Base-by-base conservation (phyloP, 78 protist species). In the Guillardia theta region DNA sequence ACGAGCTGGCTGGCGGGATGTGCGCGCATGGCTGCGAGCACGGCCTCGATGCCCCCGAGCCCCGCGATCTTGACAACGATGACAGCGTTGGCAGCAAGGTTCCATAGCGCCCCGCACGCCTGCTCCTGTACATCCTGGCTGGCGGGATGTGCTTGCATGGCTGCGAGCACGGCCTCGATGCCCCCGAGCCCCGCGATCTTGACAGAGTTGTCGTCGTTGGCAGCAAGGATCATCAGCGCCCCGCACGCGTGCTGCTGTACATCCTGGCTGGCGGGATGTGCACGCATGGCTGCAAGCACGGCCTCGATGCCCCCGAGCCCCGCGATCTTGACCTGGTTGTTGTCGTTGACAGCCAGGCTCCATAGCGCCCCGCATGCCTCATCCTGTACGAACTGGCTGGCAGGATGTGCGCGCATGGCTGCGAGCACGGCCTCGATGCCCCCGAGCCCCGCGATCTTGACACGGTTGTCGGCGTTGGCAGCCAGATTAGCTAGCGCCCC, bases 201-300 rank as follows among this genome's bases (percentile, higher is more conserved):
- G 39, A 0, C 43, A 54, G 27, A 30, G 53, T 88, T 46, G 44
- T 24, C 93, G 5, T 15, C 44, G 44, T 8, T 3, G 41, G 21
- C 93, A 8, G 36, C 93, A 36, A 88, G 93, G 33, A 48, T 46
- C 27, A 58, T 30, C 6, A 30, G 39, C 70, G 70, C 39, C 70
- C 70, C 1, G 70, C 70, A 21, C 93, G 93, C 93, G 76, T 43
- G 53, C 64, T 88, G 76, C 93, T 88, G 93, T 64, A 88, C 93
- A 30, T 22, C 30, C 36, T 12, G 48, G 2, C 27, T 33, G 45
- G 18, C 19, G 45, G 64, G 53, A 45, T 33, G 93, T 27, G 93
- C n/a, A 1, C 70, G 39, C 83, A 70, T 70, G 46, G 45, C 83
- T 22, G 9, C 33, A 36, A 70, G 21, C 83, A 70, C 83, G n/a